These are phyloP conservation scores for Royoungia palumana DNA, from an alignment of 768 basidiomycete genomes.

Conservation along the genomic window DNA sequence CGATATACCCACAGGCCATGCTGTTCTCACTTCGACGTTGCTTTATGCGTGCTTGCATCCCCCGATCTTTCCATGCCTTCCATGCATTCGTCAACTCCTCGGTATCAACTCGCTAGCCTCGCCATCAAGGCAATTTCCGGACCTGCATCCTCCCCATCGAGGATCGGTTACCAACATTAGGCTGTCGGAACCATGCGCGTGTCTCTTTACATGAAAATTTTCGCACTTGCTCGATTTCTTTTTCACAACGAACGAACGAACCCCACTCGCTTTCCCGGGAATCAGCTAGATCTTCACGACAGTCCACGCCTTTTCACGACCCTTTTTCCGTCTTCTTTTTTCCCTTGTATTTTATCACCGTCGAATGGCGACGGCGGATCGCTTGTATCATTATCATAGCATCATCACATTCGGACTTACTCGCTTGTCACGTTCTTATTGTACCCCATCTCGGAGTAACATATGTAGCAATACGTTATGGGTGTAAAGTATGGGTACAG, in stretches of 20 bases:
- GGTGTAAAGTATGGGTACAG: slow-evolving; percentile 32
- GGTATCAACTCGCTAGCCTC: slow-evolving; percentile 10
- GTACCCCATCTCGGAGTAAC: slow-evolving; percentile 16
- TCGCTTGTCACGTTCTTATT: slow-evolving; percentile 21
- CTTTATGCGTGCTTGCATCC: slow-evolving; percentile 21
- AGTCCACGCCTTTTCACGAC: slow-evolving; percentile 27
- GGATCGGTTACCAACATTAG: slow-evolving; percentile 1
- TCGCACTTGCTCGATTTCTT: slow-evolving; percentile 1
- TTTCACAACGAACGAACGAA: slow-evolving; percentile 1
- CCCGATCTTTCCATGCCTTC: slow-evolving; percentile 16
- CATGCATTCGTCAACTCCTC: slow-evolving; percentile 26
- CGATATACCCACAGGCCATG: slow-evolving; percentile 23
- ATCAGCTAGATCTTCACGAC: slow-evolving; percentile 23
- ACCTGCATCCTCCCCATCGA: slow-evolving; percentile 1
- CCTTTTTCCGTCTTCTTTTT: neutral
- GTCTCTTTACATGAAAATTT: slow-evolving; percentile 8
- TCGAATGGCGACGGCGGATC: slow-evolving; percentile 16
- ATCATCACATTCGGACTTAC: slow-evolving; percentile 27
- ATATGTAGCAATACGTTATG: slow-evolving; percentile 38
- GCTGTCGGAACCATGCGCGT: neutral
- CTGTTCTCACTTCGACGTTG: slow-evolving; percentile 14
- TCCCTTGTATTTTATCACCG: slow-evolving; percentile 29
- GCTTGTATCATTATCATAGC: slow-evolving; percentile 35
- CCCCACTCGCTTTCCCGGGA: slow-evolving; percentile 4
- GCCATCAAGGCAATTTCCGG: slow-evolving; percentile 16